A percentile compares a stretch with the other conserved stretches of the same genome.
phyloP scores from a whole-genome alignment of 177 flowering plant species.

The Viscum album region DNA sequence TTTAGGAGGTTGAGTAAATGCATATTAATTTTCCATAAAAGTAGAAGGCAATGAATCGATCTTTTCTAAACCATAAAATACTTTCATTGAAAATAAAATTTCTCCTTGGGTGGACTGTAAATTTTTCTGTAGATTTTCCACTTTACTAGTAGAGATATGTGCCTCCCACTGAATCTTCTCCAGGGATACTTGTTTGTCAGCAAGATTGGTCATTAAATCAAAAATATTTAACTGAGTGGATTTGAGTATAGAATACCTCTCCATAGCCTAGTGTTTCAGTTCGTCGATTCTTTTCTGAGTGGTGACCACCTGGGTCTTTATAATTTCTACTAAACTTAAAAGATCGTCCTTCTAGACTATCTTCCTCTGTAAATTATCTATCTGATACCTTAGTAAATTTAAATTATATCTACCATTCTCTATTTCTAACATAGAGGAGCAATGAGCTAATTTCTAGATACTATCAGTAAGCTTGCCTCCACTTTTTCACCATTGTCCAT shows the following conservation, averaged over 20 bases:
- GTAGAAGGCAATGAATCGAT: constrained; percentile 12
- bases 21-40: not conserved
- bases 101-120: constrained; percentile 43
- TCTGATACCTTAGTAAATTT: constrained; percentile 40
- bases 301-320: constrained; percentile 38
- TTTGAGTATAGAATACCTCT: constrained; percentile 58
- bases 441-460: constrained; percentile 32
- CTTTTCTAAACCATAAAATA: constrained; percentile 42
- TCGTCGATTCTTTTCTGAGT: constrained; percentile 37
- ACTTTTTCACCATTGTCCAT: constrained; percentile 39
- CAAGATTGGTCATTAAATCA: constrained; percentile 74
- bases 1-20: not conserved
- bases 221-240: constrained; percentile 54
- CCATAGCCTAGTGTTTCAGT: constrained; percentile 36
- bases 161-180: constrained; percentile 87
- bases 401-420: constrained; percentile 61
- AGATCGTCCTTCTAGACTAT: constrained; percentile 68
- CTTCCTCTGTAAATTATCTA: constrained; percentile 60
- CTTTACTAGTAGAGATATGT: constrained; percentile 46
- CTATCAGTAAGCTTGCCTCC: constrained; percentile 23
- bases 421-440: constrained; percentile 27
- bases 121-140: constrained; percentile 57
- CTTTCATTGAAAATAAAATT: constrained; percentile 38
- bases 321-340: constrained; percentile 42
- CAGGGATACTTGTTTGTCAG: constrained; percentile 78